Evolutionary conservation across 2,329 filamentous ascomycete species (phyloP).

Genomic region (Thermochaetoides dissita): DNA sequence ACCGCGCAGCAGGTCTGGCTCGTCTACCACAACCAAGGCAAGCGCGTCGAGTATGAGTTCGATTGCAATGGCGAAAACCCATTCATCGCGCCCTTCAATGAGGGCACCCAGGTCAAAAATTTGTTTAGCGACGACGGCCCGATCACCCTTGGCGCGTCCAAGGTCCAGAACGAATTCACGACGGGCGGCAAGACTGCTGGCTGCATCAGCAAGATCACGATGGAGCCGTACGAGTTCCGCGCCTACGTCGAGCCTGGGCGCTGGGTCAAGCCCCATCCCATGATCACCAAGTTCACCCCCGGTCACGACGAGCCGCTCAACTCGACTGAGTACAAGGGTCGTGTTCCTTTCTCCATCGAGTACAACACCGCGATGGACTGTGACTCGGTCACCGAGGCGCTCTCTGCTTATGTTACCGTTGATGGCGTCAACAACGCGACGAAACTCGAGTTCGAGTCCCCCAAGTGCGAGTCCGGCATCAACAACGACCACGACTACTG

Average conservation of each 20-base stretch:
- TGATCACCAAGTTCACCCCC: slow-evolving; percentile 45
- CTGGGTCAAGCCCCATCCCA: slow-evolving; percentile 37
- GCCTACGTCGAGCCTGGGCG: slow-evolving; percentile 41
- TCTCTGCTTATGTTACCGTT: slow-evolving; percentile 40
- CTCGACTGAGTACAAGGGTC: slow-evolving; percentile 22
- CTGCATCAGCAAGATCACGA: slow-evolving; percentile 36
- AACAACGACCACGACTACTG: neutral
- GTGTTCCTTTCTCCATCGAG: slow-evolving; percentile 32
- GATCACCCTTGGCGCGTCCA: slow-evolving; percentile 32
- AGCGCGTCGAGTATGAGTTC: slow-evolving; percentile 38
- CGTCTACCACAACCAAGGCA: slow-evolving; percentile 34
- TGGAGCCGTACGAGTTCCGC: slow-evolving; percentile 43
- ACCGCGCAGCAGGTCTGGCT: slow-evolving; percentile 34
- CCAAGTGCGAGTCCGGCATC: slow-evolving; percentile 20
- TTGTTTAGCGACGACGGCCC: slow-evolving; percentile 49
- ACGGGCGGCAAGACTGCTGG: slow-evolving; percentile 35
- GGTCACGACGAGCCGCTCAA: slow-evolving; percentile 45
- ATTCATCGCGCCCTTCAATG: slow-evolving; percentile 42
- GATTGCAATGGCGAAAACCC: slow-evolving; percentile 36
- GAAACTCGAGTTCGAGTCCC: slow-evolving; percentile 30
- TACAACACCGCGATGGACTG: slow-evolving; percentile 51
- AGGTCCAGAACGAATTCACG: slow-evolving; percentile 31
- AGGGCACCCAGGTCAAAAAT: slow-evolving; percentile 43
- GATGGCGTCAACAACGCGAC: slow-evolving; percentile 31
- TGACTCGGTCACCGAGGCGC: slow-evolving; percentile 32